A percentile compares a stretch with the other conserved stretches of the same genome.
Conservation (phyloP, 2,329 filamentous ascomycete genomes). For the Ilyonectria destructans region DNA sequence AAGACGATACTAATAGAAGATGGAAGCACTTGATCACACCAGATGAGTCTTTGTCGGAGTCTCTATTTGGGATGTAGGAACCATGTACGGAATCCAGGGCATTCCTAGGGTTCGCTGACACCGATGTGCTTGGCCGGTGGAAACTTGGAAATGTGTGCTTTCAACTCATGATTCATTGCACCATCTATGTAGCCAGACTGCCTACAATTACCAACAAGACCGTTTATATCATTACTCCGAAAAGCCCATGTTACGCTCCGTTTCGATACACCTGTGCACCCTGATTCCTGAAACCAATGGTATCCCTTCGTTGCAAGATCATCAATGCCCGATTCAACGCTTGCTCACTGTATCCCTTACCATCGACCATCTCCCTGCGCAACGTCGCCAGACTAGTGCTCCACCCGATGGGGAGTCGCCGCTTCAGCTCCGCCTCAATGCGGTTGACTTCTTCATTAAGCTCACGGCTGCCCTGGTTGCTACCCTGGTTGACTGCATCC, state of each 20-base stretch:
- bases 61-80: background rate
- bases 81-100: background rate
- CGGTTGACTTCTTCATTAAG: slow-evolving; percentile 91
- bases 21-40: background rate
- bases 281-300: slow-evolving; percentile 85
- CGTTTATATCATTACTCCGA: slow-evolving; percentile 36
- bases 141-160: background rate
- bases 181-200: slow-evolving; percentile 33
- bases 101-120: background rate
- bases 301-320: slow-evolving; percentile 90
- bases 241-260: slow-evolving; percentile 67
- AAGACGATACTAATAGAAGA: background rate
- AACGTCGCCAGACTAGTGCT: slow-evolving; percentile 91
- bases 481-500: slow-evolving; percentile 95
- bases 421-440: slow-evolving; percentile 90
- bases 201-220: slow-evolving; percentile 32
- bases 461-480: slow-evolving; percentile 87
- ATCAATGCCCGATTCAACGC: slow-evolving; percentile 87
- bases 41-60: background rate
- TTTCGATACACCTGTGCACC: slow-evolving; percentile 83
- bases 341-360: slow-evolving; percentile 91
- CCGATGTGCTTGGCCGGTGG: too few species aligned
- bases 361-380: slow-evolving; percentile 91
- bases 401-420: slow-evolving; percentile 94
- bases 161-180: slow-evolving; percentile 46